Evolutionary conservation across 2,329 filamentous ascomycete species (phyloP), one percentile per base, ranked within the genome.

Genomic region (Colletotrichum eleusines): DNA sequence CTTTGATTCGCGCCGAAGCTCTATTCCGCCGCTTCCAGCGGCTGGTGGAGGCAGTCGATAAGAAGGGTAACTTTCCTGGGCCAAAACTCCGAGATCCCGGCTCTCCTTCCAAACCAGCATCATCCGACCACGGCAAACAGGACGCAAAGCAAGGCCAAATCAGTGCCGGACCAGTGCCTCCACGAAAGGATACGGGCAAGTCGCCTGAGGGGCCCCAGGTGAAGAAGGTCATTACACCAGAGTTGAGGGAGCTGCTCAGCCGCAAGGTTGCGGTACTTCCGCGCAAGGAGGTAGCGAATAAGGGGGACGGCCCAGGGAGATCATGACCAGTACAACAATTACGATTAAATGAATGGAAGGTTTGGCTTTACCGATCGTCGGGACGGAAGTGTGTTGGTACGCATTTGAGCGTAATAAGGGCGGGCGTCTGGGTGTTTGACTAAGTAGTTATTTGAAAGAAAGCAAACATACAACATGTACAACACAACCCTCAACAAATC

Each of bases 11-110:
- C 40, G 96, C 96, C 14, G 96, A 99, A 81, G 88, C 90, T 0
- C 88, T 99, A 3, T 99, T 97, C 85, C 90, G 89, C 73, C 91
- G 93, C 60, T 99, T 97, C 81, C 91, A 97, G 77, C 89, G 94
- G 54, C 91, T 94, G 1, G 92, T 99, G 14, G 94, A 98, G 77
- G 92, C 94, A 0, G 91, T 97, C 44, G 97, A 99, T 81, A 95
- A 96, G 83, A 97, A 96, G 80, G 87, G 91, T 62, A 94, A 93
- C 77, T 97, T 97, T 75, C 94, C 94, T 0, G 83, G 85, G 0
- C 89, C 87, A 73, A 74, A 26, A 63, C 68, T 42, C 65, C 75
- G 35, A 74, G 74, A 11, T 65, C 71, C 50, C n/a, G 65, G 28
- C 4, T 63, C 69, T 40, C 48, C 74, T 6, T 59, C 69, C n/a